Base-by-base conservation (phyloP, 1,284 basidiomycete species). In the Pseudozyma tsukubaensis region DNA sequence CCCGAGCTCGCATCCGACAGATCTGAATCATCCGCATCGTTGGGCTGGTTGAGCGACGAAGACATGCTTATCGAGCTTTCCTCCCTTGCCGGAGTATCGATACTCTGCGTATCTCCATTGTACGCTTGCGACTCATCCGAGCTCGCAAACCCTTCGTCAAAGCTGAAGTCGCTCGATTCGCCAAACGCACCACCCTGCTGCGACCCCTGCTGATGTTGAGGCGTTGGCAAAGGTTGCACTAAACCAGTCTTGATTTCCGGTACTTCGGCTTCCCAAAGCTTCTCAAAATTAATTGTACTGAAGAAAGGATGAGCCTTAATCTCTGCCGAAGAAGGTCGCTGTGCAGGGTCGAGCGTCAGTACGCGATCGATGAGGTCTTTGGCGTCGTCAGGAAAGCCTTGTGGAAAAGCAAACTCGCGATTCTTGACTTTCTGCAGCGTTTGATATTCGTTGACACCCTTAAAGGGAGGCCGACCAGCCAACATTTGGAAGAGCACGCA, bases 341-440 rank as follows among this genome's bases (percentile, higher is more conserved):
- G 21, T 4, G 40, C 37, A 0, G 80, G 77, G 47, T 83, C 72
- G 14, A 85, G 85, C 44, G 86, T 85, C 37, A 88, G 77, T 1
- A 88, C 75, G 12, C 78, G 72, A 10, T 88, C 84, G 21, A 88
- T 80, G 12, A 88, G 76, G 29, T 86, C 85, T 40, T 83, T 82
- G 0, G 88, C 88, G 29, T 85, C 85, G 11, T 78, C 71, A 14
- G 87, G 86, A 54, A 88, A 87, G 1, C 81, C 86, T 8, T 85
- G 80, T 0, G 87, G 88, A 60, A 85, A 88, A 1, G 83, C 77
- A 68, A 87, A 86, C 14, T 88, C 86, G 47, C 85, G 80, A 45
- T 87, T 86, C 59, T 88, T 83, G 62, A 89, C 88, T 77, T 87
- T 88, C 59, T 89, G 88, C 64, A 89, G 88, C 12, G 88, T 89